Conservation (phyloP, 1,139 yeast genomes). For the Diutina mesorugosa region DNA sequence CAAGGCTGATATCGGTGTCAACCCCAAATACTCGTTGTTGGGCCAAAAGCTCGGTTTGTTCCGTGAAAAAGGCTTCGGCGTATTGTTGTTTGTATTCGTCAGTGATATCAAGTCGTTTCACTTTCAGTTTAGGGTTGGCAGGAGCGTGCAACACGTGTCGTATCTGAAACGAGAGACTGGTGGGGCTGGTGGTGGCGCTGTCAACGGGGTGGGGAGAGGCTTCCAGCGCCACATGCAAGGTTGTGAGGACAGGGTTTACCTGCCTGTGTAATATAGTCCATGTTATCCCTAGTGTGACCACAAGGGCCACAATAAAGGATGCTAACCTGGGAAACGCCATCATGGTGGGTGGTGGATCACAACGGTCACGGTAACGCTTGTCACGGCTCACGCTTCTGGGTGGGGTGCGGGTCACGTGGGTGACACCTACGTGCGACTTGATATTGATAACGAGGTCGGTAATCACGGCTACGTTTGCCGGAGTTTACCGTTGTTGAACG, state of each 20-base stretch:
- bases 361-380: neutral
- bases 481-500: no score
- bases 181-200: neutral
- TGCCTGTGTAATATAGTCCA: neutral
- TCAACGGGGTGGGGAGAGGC: neutral
- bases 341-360: neutral
- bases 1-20: slow-evolving; percentile 10
- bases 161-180: slow-evolving; percentile 12
- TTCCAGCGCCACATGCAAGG: neutral
- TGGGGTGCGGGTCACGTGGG: neutral
- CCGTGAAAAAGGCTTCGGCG: slow-evolving; percentile 4
- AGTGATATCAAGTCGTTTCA: slow-evolving; percentile 38
- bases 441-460: neutral
- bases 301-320: neutral
- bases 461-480: no score
- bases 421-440: neutral
- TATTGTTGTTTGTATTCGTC: slow-evolving; percentile 14
- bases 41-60: neutral
- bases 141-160: slow-evolving; percentile 44
- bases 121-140: slow-evolving; percentile 20
- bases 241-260: neutral
- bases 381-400: neutral
- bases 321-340: neutral
- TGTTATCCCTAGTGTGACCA: neutral
- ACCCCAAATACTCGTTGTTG: neutral